These are phyloP conservation scores for Teratosphaeria nubilosa DNA, from an alignment of 2,329 filamentous ascomycete genomes.

Conservation along the genomic window DNA sequence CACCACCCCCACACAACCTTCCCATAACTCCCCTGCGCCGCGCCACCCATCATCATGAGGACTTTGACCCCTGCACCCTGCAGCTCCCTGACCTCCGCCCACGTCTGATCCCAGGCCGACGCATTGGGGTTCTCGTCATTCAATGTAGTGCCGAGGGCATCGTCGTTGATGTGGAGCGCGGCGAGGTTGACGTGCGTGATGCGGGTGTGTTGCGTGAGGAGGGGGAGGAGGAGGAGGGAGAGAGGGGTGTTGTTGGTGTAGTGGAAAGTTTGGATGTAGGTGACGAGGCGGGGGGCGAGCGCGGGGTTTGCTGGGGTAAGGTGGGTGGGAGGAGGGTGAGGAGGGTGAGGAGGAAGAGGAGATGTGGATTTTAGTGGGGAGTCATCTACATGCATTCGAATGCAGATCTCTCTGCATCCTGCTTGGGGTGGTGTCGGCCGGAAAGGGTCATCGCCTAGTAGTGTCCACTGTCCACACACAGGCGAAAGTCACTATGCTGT, in stretches of 20 bases:
- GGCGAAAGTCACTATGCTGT: too few relatives aligned
- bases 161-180: slow-evolving; percentile 20
- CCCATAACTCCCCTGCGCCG: slow-evolving; percentile 18
- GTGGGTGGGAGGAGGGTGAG: too few relatives aligned
- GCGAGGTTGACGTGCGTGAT: slow-evolving; percentile 21
- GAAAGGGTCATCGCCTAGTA: too few relatives aligned
- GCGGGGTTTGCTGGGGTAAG: too few relatives aligned
- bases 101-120: slow-evolving; percentile 13
- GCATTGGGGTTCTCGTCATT: slow-evolving; percentile 19
- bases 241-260: slow-evolving; percentile 13
- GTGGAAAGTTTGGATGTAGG: slow-evolving; percentile 21
- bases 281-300: slow-evolving; percentile 12
- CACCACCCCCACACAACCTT: slow-evolving; percentile 15
- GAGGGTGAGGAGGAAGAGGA: too few relatives aligned
- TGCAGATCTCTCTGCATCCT: too few relatives aligned
- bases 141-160: slow-evolving; percentile 16
- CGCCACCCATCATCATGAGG: slow-evolving; percentile 24
- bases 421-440: too few relatives aligned
- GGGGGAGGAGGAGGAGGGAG: slow-evolving; percentile 17
- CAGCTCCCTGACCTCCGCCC: slow-evolving; percentile 16
- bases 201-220: slow-evolving; percentile 15
- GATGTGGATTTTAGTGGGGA: too few relatives aligned
- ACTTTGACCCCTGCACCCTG: slow-evolving; percentile 21
- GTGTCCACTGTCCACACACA: too few relatives aligned
- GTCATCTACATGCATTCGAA: too few relatives aligned